Evolutionary conservation across 2,329 filamentous ascomycete species (phyloP), one percentile per base, ranked within the genome.

Genomic region (Fusarium cyanostomum): DNA sequence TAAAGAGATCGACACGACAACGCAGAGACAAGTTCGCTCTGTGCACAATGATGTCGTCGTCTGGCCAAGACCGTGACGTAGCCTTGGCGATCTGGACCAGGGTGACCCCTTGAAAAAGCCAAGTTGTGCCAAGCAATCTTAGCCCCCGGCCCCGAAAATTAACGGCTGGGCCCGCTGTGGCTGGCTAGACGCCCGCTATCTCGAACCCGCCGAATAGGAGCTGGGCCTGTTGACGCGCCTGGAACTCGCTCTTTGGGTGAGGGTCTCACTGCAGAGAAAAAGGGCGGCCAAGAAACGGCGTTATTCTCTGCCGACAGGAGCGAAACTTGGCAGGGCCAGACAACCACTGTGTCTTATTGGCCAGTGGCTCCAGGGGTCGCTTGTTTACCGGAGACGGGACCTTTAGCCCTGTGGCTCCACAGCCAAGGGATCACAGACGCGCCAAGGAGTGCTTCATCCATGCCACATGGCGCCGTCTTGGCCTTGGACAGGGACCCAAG

Each of bases 141-240:
- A 43, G 43, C 30, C 30, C 38, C 38, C 30, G 27, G 46, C 31
- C 37, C 43, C 52, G 18, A 62, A 58, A 52, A 62, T 58, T 33
- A 43, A 58, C 62, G 62, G 62, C 45, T 59, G 62, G 62, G 49
- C 49, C 62, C 62, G 62, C 45, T 59, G 58, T 63, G 58, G 62
- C 62, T 48, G 26, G 42, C 16, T 39, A 42, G 45, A 42, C 44
- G 16, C 24, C 24, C 43, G 42, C 15, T 12, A 28, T 11, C 2
- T 12, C 8, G 15, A 24, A 21, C 7, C 34, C 34, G 48, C 42
- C 15, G 30, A n/a, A n/a, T n/a, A 16, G 38, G 13, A 15, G 42
- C 12, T 10, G 28, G 21, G 24, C 21, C 18, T 13, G 27, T 24
- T 48, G 33, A 37, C 18, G 44, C 21, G 21, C 21, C 21, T 21